Conservation (phyloP, 495 filamentous ascomycete genomes). For the Pyrenula aspistea region DNA sequence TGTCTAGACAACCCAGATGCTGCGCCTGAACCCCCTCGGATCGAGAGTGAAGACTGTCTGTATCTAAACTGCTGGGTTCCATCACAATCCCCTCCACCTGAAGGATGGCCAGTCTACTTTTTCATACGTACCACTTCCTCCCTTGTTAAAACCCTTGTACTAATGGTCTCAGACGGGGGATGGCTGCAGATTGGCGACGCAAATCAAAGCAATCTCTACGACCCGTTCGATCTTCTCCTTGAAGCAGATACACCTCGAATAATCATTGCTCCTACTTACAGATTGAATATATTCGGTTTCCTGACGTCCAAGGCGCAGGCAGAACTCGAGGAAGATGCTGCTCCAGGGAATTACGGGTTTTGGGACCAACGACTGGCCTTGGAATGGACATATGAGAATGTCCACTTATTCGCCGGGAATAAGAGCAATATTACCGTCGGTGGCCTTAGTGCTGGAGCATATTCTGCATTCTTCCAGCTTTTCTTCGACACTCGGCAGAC, state of each 20-base stretch:
- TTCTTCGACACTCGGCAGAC: constrained; percentile 40
- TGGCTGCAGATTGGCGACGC: constrained; percentile 45
- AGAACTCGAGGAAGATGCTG: constrained; percentile 39
- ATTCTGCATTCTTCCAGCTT: constrained; percentile 49
- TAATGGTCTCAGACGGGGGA: constrained; percentile 26
- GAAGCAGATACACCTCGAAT: constrained; percentile 31
- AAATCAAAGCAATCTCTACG: constrained; percentile 26
- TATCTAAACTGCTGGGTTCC: constrained; percentile 32
- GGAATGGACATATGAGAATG: constrained; percentile 53
- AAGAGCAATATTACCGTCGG: constrained; percentile 49
- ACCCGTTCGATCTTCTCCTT: constrained; percentile 39
- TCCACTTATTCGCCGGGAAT: constrained; percentile 50
- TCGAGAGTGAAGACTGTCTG: constrained; percentile 32
- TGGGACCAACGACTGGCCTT: constrained; percentile 54
- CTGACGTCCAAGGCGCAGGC: constrained; percentile 33
- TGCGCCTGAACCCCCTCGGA: constrained; percentile 2
- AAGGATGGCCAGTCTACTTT: constrained; percentile 42
- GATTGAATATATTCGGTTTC: constrained; percentile 57
- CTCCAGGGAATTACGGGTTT: constrained; percentile 52
- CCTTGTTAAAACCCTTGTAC: not conserved
- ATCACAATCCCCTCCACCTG: constrained; percentile 8
- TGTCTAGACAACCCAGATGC: not conserved
- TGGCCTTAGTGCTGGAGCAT: constrained; percentile 56
- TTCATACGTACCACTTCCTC: constrained; percentile 20
- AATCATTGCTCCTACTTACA: constrained; percentile 55